Percentiles rank a stretch among this genome's conserved stretches.
These are phyloP conservation scores for Arachis hypogaea DNA, from an alignment of 306 rosid genomes.

Conservation along the genomic window DNA sequence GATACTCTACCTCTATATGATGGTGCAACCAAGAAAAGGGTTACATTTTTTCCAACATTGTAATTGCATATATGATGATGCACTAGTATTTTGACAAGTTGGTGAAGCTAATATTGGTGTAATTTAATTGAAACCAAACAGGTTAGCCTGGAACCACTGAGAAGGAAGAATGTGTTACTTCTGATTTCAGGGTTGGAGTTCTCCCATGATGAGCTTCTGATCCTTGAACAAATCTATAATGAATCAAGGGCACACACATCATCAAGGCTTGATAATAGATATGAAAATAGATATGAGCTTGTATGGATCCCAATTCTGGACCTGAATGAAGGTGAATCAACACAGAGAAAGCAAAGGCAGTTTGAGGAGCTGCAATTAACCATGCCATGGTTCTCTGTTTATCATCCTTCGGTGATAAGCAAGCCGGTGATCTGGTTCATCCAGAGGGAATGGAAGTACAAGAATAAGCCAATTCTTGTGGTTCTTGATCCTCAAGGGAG, in stretches of 20 bases:
- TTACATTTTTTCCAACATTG: constrained; percentile 37
- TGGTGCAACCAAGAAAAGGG: constrained; percentile 61
- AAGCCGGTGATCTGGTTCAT: constrained; percentile 55
- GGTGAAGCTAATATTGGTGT: constrained; percentile 22
- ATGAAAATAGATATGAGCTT: constrained; percentile 57
- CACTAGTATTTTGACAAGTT: constrained; percentile 1
- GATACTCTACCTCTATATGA: constrained; percentile 60
- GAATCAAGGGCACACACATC: constrained; percentile 55
- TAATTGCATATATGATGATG: not conserved
- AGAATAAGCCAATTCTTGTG: constrained; percentile 64
- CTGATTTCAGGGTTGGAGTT: constrained; percentile 62
- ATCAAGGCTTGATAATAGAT: constrained; percentile 44
- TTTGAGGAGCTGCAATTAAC: constrained; percentile 41
- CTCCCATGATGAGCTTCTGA: constrained; percentile 55
- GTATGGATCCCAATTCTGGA: constrained; percentile 67
- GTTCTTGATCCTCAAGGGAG: constrained; percentile 68
- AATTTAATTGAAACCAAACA: constrained; percentile 45
- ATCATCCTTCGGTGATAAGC: constrained; percentile 55
- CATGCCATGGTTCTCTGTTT: constrained; percentile 65
- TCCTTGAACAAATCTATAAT: constrained; percentile 66
- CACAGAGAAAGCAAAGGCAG: constrained; percentile 40
- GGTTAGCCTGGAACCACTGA: constrained; percentile 63
- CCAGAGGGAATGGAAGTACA: constrained; percentile 60
- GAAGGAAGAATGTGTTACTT: constrained; percentile 67
- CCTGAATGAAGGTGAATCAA: constrained; percentile 39